Conservation (phyloP, 257 asterid species). For the Solanum gandarillasii region DNA sequence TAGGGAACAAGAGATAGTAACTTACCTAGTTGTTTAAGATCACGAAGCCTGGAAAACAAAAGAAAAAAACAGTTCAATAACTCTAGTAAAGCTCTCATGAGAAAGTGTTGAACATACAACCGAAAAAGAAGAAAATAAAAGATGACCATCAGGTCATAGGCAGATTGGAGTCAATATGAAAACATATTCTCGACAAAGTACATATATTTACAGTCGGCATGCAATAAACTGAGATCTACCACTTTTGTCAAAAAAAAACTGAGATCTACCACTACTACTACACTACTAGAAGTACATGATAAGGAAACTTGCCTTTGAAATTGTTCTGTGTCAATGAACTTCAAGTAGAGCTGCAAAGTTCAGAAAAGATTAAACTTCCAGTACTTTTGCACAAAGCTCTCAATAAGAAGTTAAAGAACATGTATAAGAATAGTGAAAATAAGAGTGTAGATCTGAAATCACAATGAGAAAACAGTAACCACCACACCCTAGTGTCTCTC, state of each 20-base stretch:
- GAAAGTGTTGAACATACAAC: background rate
- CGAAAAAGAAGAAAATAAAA: background rate
- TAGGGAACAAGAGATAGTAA: background rate
- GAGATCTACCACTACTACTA: background rate
- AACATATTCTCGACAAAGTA: background rate
- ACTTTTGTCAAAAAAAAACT: background rate
- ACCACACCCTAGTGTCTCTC: background rate
- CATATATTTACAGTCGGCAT: background rate
- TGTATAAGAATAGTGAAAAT: background rate
- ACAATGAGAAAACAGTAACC: background rate
- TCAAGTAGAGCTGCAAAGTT: slow-evolving; percentile 46
- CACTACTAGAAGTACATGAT: background rate
- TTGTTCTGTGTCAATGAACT: slow-evolving; percentile 87
- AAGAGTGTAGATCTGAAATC: background rate
- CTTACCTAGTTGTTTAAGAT: slow-evolving; percentile 92
- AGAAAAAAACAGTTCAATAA: background rate
- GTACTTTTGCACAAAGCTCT: background rate
- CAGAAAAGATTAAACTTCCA: background rate
- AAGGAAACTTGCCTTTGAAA: slow-evolving; percentile 62
- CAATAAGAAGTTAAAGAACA: background rate
- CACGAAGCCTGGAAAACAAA: slow-evolving; percentile 68
- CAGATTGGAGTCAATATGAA: background rate
- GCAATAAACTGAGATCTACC: background rate
- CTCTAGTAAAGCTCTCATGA: background rate
- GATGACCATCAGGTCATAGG: background rate